Conservation (phyloP, 2,329 filamentous ascomycete genomes). For the Diaporthe citriasiana region DNA sequence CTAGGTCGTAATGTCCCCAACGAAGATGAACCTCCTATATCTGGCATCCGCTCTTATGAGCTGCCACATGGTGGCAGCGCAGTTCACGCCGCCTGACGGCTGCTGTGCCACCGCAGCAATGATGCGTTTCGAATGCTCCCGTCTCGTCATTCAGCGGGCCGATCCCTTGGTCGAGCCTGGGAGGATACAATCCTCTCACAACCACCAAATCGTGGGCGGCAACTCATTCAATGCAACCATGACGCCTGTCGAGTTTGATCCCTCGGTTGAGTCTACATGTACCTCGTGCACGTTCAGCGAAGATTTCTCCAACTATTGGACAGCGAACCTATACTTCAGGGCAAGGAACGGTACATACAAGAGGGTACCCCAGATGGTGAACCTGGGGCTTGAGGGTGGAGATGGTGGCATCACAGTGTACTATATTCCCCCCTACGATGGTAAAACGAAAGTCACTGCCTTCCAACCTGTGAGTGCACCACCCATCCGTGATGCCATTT, state of each 20-base stretch:
- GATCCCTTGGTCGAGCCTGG: constrained; percentile 54
- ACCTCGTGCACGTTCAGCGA: constrained; percentile 49
- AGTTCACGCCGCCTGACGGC: constrained; percentile 11
- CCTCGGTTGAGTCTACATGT: constrained; percentile 38
- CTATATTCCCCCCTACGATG: constrained; percentile 54
- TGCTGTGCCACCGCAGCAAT: constrained; percentile 37
- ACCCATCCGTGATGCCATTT: not conserved
- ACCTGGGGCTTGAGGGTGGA: constrained; percentile 52
- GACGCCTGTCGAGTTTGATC: constrained; percentile 44
- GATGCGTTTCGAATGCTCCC: constrained; percentile 48
- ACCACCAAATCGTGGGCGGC: constrained; percentile 56
- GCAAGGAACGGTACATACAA: constrained; percentile 49
- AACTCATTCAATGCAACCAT: constrained; percentile 58
- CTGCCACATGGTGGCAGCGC: not conserved
- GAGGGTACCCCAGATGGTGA: constrained; percentile 53
- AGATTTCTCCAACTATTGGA: constrained; percentile 53
- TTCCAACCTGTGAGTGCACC: constrained; percentile 53
- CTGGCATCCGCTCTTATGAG: not conserved
- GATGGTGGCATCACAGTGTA: constrained; percentile 54
- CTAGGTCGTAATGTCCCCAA: no score
- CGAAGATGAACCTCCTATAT: not conserved
- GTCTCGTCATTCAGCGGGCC: constrained; percentile 46
- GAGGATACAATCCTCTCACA: constrained; percentile 52
- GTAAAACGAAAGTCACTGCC: constrained; percentile 52
- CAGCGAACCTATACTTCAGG: constrained; percentile 46